phyloP scores from a whole-genome alignment of 305 asterid genomes.

The Solanum aculeatissimum region DNA sequence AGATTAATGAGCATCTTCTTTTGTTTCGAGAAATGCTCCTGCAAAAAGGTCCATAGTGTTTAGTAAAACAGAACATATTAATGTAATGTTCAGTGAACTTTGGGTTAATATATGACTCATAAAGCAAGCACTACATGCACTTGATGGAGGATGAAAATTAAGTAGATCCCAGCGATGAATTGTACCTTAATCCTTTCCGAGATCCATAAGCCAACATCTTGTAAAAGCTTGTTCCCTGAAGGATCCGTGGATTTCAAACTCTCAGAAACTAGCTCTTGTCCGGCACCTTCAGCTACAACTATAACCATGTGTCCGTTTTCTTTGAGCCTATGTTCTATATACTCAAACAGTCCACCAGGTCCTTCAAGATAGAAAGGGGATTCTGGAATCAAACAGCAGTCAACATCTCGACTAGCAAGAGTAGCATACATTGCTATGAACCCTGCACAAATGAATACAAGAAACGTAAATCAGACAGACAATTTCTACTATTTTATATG shows the following conservation, averaged over 20 bases:
- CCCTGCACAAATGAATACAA: conserved; percentile 27
- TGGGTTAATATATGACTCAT: background rate
- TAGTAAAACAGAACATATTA: background rate
- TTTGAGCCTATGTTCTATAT: conserved; percentile 49
- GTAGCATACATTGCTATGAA: conserved; percentile 85
- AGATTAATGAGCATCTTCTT: conserved; percentile 51
- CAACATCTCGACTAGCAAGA: conserved; percentile 78
- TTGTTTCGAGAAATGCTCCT: conserved; percentile 56
- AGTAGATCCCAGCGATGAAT: background rate
- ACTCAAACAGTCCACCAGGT: conserved; percentile 57
- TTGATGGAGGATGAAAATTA: background rate
- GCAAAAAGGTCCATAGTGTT: conserved; percentile 1
- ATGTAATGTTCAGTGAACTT: background rate
- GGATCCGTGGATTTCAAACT: conserved; percentile 41
- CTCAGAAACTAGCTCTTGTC: conserved; percentile 61
- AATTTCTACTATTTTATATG: background rate
- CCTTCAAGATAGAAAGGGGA: conserved; percentile 78
- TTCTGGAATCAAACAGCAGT: conserved; percentile 84
- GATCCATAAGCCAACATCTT: conserved; percentile 74
- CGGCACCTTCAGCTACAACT: conserved; percentile 88
- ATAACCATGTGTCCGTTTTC: conserved; percentile 81
- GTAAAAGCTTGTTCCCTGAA: conserved; percentile 65
- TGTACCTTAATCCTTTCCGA: conserved; percentile 60
- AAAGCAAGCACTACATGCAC: background rate
- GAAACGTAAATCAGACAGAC: background rate